Conservation (phyloP, 2,329 filamentous ascomycete genomes). For the Penicillium sp. region DNA sequence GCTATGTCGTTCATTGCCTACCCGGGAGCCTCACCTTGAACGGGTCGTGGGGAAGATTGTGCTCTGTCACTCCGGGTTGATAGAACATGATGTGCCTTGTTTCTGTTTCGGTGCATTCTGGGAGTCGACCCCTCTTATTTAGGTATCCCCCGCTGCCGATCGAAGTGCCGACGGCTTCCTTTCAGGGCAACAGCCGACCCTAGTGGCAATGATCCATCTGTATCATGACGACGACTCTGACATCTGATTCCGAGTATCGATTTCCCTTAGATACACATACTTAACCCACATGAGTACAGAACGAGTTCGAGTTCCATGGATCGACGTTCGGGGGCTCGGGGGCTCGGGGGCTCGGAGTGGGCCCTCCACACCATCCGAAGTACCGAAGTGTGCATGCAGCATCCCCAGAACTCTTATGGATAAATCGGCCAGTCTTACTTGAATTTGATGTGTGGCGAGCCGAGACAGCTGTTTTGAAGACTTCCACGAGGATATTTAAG, state of each 20-base stretch:
- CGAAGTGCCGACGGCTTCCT: not conserved
- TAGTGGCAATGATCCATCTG: not conserved
- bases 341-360: not conserved
- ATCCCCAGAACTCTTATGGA: not conserved
- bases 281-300: too few relatives aligned
- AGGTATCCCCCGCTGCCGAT: not conserved
- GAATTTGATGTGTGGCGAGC: not conserved
- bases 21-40: conserved; percentile 52
- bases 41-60: conserved; percentile 54
- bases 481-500: not conserved
- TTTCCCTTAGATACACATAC: not conserved
- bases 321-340: not conserved
- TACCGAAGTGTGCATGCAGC: not conserved
- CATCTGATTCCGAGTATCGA: not conserved
- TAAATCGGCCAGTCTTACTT: not conserved
- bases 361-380: not conserved
- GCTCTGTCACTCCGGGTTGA: conserved; percentile 51
- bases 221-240: not conserved
- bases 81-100: conserved; percentile 46
- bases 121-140: not conserved
- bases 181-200: not conserved
- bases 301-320: not conserved
- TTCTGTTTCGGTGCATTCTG: not conserved
- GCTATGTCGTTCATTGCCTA: conserved; percentile 12
- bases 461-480: not conserved